phyloP scores from a whole-genome alignment of 768 basidiomycete species.

The Suillus subalutaceus region DNA sequence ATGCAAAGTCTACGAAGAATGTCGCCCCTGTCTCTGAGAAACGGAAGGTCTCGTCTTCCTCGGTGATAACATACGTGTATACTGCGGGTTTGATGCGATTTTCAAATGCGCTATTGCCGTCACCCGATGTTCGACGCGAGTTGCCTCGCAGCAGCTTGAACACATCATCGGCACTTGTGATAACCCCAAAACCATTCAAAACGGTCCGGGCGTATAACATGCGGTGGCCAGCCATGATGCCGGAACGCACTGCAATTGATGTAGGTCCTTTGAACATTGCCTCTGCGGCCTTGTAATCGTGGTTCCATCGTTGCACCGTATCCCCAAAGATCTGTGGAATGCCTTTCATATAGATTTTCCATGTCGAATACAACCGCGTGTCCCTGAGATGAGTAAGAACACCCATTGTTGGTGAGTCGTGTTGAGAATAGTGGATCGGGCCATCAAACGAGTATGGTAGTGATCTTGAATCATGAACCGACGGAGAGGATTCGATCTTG shows the following conservation, averaged over 20 bases:
- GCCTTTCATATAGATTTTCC: conserved; percentile 72
- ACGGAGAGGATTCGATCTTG: conserved; percentile 60
- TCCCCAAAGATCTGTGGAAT: conserved; percentile 63
- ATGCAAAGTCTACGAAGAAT: conserved; percentile 85
- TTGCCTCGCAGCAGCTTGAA: conserved; percentile 55
- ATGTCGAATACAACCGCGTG: conserved; percentile 72
- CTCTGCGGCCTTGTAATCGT: conserved; percentile 68
- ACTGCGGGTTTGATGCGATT: conserved; percentile 77
- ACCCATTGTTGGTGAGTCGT: conserved; percentile 73
- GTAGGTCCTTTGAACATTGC: conserved; percentile 66
- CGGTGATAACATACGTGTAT: conserved; percentile 84
- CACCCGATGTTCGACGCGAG: conserved; percentile 15
- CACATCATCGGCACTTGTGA: conserved; percentile 52
- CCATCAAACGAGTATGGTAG: conserved; percentile 73
- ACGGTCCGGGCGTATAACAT: conserved; percentile 74
- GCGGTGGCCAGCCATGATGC: conserved; percentile 72
- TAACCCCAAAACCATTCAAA: conserved; percentile 62
- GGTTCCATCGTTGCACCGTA: conserved; percentile 67
- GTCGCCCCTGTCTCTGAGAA: conserved; percentile 89
- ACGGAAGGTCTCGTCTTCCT: conserved; percentile 74
- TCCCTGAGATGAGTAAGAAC: conserved; percentile 62
- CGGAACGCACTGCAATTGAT: conserved; percentile 63
- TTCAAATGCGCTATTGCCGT: conserved; percentile 20
- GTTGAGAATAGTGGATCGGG: conserved; percentile 70
- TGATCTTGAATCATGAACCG: conserved; percentile 41